phyloP scores from a whole-genome alignment of 768 basidiomycete species.

The Atractiella rhizophila region DNA sequence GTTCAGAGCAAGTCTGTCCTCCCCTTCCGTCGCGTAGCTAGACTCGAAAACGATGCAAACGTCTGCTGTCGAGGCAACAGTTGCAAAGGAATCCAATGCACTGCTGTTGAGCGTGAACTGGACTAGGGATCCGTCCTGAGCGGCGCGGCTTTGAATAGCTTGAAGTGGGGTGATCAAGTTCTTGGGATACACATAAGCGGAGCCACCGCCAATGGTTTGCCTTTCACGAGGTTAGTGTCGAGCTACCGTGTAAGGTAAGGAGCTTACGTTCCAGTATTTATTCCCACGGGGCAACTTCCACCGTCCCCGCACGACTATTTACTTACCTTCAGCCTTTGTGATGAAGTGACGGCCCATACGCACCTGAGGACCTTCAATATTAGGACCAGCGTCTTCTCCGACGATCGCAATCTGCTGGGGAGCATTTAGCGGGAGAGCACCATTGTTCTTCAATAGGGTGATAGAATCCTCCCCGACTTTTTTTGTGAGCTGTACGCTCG shows the following conservation, averaged over 20 bases:
- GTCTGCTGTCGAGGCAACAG: neutral
- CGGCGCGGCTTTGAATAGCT: conserved; percentile 5
- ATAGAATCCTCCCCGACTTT: conserved; percentile 7
- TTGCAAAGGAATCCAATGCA: conserved; percentile 1
- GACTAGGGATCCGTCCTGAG: neutral
- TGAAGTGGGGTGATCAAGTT: conserved; percentile 7
- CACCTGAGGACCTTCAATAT: neutral
- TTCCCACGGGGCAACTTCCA: neutral
- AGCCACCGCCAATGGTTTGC: conserved; percentile 3
- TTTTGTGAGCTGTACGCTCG: conserved; percentile 2
- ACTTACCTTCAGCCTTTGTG: neutral
- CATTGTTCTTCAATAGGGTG: conserved; percentile 8
- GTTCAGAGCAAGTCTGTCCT: conserved; percentile 2
- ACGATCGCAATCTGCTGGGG: conserved; percentile 3
- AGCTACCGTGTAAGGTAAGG: no score
- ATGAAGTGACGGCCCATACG: neutral
- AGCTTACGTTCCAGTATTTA: conserved; percentile 5
- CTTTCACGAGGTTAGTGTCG: no score
- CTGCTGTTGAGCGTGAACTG: conserved; percentile 2
- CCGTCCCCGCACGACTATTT: neutral
- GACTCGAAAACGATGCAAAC: conserved; percentile 5
- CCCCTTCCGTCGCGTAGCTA: conserved; percentile 3
- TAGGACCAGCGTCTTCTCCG: conserved; percentile 6
- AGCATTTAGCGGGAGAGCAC: conserved; percentile 4
- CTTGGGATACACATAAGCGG: conserved; percentile 6